Evolutionary conservation across 1,284 basidiomycete genomes (phyloP).

Genomic region (Puccinia hordei): DNA sequence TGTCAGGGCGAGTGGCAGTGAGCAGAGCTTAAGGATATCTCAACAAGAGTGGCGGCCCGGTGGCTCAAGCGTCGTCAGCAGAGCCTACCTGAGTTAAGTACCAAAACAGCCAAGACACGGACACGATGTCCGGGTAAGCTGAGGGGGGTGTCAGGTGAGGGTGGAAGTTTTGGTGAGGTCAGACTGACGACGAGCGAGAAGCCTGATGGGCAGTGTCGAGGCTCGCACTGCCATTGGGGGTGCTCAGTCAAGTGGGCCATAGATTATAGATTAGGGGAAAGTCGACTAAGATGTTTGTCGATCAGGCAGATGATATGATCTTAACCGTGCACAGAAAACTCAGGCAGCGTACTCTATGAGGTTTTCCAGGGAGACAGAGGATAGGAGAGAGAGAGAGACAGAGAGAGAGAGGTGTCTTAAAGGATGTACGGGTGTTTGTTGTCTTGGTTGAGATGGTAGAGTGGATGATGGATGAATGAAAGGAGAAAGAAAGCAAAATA

Average conservation of each 20-base stretch:
- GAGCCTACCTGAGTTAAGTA: background rate
- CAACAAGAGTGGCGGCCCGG: background rate
- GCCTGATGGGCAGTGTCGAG: background rate
- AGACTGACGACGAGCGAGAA: background rate
- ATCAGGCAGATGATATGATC: background rate
- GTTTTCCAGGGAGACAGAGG: background rate
- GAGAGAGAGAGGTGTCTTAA: background rate
- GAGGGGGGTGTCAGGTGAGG: background rate
- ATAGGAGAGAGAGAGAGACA: background rate
- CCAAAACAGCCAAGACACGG: slow-evolving; percentile 3
- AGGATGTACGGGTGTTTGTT: background rate
- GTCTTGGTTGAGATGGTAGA: too few relatives aligned
- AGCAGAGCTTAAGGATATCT: slow-evolving; percentile 1
- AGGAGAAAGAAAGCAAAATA: background rate
- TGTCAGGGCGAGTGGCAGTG: background rate
- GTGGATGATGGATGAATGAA: too few relatives aligned
- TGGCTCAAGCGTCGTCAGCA: slow-evolving; percentile 22
- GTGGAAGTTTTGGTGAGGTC: background rate
- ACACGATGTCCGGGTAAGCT: background rate
- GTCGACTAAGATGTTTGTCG: background rate
- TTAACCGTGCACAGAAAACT: background rate
- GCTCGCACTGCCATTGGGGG: background rate
- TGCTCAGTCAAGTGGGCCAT: background rate
- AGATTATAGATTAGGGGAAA: background rate
- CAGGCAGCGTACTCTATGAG: background rate